Base-by-base conservation (phyloP, 2,329 filamentous ascomycete genomes). In the Aspergillus thermomutatus region DNA sequence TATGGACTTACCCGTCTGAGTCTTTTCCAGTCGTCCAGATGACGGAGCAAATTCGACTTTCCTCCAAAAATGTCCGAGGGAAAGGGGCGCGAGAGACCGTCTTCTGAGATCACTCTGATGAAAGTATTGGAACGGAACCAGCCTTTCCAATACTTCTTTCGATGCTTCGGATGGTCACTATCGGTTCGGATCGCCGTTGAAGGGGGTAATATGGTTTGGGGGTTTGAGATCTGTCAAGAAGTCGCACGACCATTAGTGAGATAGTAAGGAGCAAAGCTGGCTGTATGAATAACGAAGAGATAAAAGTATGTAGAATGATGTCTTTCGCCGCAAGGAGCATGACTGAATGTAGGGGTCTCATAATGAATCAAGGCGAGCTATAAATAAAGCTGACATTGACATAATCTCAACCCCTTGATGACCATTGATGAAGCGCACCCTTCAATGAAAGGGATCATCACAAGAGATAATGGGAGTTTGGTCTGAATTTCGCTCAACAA, bases 111-210 rank as follows among this genome's bases (percentile, higher is more conserved):
- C 28, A 23, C 19, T 31, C 41, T 41, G 48, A 50, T 51, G 47
- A 61, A 53, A 53, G 45, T 58, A 64, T 60, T 60, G 62, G 58
- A 63, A 57, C 46, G 56, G 63, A 60, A 56, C 64, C 64, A 64
- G 64, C 64, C 64, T 63, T 59, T 57, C 60, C 61, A 65, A 64
- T 64, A 54, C 58, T 60, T 51, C 52, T 46, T 27, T 47, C 51
- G 37, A 46, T 34, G 50, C 49, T 48, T 25, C 43, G 10, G 21
- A 25, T 46, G 41, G 50, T 51, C 45, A 45, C 34, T 31, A 45
- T 40, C 23, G 19, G 41, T 28, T 40, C 25, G 25, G 28, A 53
- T 55, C 27, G 40, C 31, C 43, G 17, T 27, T 49, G 50, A 46
- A 40, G 21, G 49, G 54, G 26, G 46, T 40, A 47, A 25, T 17